Evolutionary conservation across 306 rosid genomes (phyloP).

Genomic region (Aeschynomene evenia): DNA sequence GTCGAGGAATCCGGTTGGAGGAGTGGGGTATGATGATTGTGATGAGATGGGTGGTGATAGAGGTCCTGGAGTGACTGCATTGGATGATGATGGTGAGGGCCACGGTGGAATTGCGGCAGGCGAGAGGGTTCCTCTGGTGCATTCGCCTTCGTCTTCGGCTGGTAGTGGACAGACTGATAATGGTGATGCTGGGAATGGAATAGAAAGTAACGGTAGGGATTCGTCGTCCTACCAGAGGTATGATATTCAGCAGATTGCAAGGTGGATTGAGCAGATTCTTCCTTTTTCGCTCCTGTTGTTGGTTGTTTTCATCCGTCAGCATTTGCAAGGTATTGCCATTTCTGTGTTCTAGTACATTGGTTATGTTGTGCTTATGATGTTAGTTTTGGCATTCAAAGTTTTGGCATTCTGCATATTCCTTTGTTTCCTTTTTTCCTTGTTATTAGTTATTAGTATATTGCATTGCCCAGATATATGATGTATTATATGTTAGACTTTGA

Average conservation of each 20-base stretch:
- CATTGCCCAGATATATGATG: background rate
- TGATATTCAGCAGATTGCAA: conserved; percentile 79
- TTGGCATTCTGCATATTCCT: background rate
- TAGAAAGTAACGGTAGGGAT: conserved; percentile 48
- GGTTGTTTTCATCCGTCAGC: conserved; percentile 88
- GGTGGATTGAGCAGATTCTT: conserved; percentile 88
- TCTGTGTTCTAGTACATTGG: background rate
- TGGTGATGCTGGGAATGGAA: conserved; percentile 39
- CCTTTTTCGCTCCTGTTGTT: conserved; percentile 75
- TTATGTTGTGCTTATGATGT: conserved; percentile 16
- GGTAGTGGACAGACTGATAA: conserved; percentile 44
- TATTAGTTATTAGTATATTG: background rate
- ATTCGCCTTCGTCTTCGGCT: conserved; percentile 44
- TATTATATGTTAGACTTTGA: background rate
- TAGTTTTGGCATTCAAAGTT: conserved; percentile 18
- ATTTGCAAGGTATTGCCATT: conserved; percentile 70
- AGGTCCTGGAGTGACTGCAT: conserved; percentile 33
- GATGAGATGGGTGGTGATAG: conserved; percentile 40
- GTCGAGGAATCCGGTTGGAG: conserved; percentile 30
- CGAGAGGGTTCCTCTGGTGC: conserved; percentile 56
- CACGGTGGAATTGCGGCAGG: conserved; percentile 14
- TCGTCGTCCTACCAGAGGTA: conserved; percentile 67
- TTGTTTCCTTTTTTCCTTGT: background rate
- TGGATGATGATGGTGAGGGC: conserved; percentile 41
- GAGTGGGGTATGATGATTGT: conserved; percentile 37